These are phyloP conservation scores for Neltuma alba DNA, from an alignment of 306 rosid genomes.

Conservation along the genomic window DNA sequence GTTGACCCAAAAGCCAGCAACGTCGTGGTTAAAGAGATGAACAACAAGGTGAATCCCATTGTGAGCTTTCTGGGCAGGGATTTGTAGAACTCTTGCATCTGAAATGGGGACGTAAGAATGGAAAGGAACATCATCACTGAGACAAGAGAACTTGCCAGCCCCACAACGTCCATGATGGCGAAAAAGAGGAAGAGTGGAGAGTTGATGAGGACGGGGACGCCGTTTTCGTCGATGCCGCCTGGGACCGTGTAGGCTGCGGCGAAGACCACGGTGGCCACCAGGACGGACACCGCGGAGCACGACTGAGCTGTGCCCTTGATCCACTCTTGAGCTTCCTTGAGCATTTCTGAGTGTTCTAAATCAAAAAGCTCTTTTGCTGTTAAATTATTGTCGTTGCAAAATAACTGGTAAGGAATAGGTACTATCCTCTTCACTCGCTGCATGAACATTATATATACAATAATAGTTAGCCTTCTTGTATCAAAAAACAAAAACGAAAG, in stretches of 20 bases:
- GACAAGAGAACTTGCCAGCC: constrained; percentile 33
- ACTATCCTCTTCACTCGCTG: constrained; percentile 25
- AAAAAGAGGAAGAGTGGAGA: constrained; percentile 40
- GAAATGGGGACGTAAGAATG: constrained; percentile 31
- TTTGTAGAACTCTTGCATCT: constrained; percentile 16
- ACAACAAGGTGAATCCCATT: constrained; percentile 35
- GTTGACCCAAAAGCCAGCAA: constrained; percentile 41
- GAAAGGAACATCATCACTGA: constrained; percentile 42
- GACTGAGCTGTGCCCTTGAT: constrained; percentile 30
- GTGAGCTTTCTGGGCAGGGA: constrained; percentile 36
- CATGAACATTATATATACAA: not conserved
- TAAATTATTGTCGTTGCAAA: not conserved
- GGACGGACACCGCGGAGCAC: constrained; percentile 37
- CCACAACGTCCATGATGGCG: constrained; percentile 31
- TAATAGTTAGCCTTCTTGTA: too few species aligned
- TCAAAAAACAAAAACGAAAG: too few species aligned
- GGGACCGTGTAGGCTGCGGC: constrained; percentile 39
- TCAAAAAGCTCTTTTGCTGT: constrained; percentile 30
- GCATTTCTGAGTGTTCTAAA: not conserved
- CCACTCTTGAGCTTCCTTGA: constrained; percentile 20
- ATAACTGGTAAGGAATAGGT: not conserved
- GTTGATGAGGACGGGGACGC: not conserved
- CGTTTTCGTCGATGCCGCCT: not conserved
- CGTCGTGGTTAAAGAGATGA: constrained; percentile 35
- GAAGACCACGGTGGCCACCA: constrained; percentile 34